Percentiles rank a stretch among this genome's conserved stretches.
phyloP scores from a whole-genome alignment of 2,329 filamentous ascomycete species.

The Ceratocystis smalleyi region DNA sequence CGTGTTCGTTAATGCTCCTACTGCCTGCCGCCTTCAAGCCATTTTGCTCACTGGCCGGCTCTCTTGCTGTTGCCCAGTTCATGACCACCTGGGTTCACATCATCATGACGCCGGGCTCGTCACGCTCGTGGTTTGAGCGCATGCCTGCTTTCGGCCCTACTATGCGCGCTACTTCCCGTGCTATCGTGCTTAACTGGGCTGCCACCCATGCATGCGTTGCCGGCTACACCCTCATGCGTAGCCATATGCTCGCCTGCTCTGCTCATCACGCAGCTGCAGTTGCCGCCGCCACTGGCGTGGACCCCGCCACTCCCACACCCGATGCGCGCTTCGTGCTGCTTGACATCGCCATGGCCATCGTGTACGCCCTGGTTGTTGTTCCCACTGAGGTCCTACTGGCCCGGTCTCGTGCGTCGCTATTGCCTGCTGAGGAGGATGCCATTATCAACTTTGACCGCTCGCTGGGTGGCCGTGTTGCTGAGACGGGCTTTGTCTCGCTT shows the following conservation, averaged over 20 bases:
- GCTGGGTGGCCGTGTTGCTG: slow-evolving; percentile 66
- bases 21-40: slow-evolving; percentile 26
- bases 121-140: slow-evolving; percentile 50
- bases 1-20: slow-evolving; percentile 20
- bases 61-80: slow-evolving; percentile 44
- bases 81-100: slow-evolving; percentile 71
- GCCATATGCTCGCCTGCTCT: slow-evolving; percentile 26
- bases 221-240: slow-evolving; percentile 30
- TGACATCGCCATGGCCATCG: slow-evolving; percentile 28
- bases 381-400: slow-evolving; percentile 62
- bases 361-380: slow-evolving; percentile 42
- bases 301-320: slow-evolving; percentile 18
- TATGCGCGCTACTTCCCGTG: slow-evolving; percentile 53
- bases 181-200: slow-evolving; percentile 48
- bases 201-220: slow-evolving; percentile 35
- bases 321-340: slow-evolving; percentile 22
- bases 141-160: slow-evolving; percentile 49
- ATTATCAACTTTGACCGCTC: slow-evolving; percentile 84
- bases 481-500: slow-evolving; percentile 54
- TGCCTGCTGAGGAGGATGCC: slow-evolving; percentile 65
- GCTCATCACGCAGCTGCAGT: slow-evolving; percentile 25
- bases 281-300: slow-evolving; percentile 20
- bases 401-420: slow-evolving; percentile 74
- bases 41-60: slow-evolving; percentile 32
- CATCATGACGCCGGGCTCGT: slow-evolving; percentile 56